These are phyloP conservation scores for Fragaria iinumae DNA, from an alignment of 306 rosid genomes.

Conservation along the genomic window DNA sequence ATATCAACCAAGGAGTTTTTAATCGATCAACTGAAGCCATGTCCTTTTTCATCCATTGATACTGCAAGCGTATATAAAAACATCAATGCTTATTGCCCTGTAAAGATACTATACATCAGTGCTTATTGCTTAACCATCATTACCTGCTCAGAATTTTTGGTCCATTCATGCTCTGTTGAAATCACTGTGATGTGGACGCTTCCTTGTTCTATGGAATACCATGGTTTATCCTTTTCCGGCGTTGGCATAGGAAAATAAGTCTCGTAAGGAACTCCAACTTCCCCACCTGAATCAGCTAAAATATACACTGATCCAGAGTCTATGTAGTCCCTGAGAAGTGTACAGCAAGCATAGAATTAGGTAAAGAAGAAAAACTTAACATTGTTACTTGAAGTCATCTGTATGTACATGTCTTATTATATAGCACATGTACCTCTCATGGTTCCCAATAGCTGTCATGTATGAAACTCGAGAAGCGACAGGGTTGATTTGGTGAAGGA, in stretches of 20 bases:
- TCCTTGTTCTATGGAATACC: slow-evolving; percentile 85
- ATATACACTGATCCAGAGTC: slow-evolving; percentile 53
- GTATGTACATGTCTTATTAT: not conserved
- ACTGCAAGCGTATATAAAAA: slow-evolving; percentile 38
- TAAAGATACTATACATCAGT: not conserved
- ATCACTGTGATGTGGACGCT: slow-evolving; percentile 75
- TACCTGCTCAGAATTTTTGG: slow-evolving; percentile 66
- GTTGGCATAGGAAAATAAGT: slow-evolving; percentile 85
- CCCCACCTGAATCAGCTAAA: slow-evolving; percentile 88
- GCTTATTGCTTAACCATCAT: slow-evolving; percentile 3
- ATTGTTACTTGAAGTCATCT: not conserved
- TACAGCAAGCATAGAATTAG: not conserved
- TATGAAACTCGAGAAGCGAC: slow-evolving; percentile 68
- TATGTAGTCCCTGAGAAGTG: slow-evolving; percentile 55
- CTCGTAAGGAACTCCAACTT: slow-evolving; percentile 88
- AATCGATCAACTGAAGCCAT: slow-evolving; percentile 74
- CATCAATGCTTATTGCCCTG: not conserved
- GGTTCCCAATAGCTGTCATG: slow-evolving; percentile 95
- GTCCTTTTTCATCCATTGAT: slow-evolving; percentile 74
- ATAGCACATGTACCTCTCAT: slow-evolving; percentile 60
- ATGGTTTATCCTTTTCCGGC: slow-evolving; percentile 71
- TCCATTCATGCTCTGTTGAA: slow-evolving; percentile 84
- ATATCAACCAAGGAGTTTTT: slow-evolving; percentile 80
- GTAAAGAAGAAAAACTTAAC: not conserved
- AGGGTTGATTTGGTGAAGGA: slow-evolving; percentile 58